Evolutionary conservation across 371 early-diverging fungal species (phyloP).

Genomic region (Phascolomyces articulosus): DNA sequence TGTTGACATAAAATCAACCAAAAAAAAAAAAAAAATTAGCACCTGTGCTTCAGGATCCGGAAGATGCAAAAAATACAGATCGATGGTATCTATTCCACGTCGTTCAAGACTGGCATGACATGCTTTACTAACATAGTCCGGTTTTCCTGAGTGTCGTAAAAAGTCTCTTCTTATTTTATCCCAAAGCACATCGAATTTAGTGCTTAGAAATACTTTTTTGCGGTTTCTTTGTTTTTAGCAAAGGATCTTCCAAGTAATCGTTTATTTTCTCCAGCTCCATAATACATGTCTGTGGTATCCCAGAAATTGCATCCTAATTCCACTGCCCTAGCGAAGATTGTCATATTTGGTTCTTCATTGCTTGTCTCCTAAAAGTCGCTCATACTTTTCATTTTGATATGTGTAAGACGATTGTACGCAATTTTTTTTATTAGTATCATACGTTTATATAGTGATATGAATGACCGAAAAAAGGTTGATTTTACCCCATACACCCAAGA

Average conservation of each 20-base stretch:
- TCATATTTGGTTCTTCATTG: conserved; percentile 29
- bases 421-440: too few relatives aligned
- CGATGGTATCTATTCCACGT: conserved; percentile 54
- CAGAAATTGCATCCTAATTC: conserved; percentile 17
- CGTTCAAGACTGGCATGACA: conserved; percentile 42
- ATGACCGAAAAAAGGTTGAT: neutral
- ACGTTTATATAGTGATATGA: too few relatives aligned
- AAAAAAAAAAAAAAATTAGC: too few relatives aligned
- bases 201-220: conserved; percentile 43
- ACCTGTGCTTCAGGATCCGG: conserved; percentile 40
- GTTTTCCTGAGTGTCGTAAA: conserved; percentile 24
- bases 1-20: too few relatives aligned
- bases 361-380: conserved; percentile 23
- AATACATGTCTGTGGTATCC: conserved; percentile 3
- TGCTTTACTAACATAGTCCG: conserved; percentile 47
- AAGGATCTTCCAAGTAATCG: conserved; percentile 33
- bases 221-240: conserved; percentile 33
- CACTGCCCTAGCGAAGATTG: conserved; percentile 33
- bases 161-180: conserved; percentile 22
- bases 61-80: conserved; percentile 63
- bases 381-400: conserved; percentile 21
- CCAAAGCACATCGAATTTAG: conserved; percentile 40
- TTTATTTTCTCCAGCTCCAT: conserved; percentile 33
- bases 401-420: too few relatives aligned
- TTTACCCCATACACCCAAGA: neutral